Conservation (phyloP, 108 stramenopile species). For the Cylindrotheca closterium region DNA sequence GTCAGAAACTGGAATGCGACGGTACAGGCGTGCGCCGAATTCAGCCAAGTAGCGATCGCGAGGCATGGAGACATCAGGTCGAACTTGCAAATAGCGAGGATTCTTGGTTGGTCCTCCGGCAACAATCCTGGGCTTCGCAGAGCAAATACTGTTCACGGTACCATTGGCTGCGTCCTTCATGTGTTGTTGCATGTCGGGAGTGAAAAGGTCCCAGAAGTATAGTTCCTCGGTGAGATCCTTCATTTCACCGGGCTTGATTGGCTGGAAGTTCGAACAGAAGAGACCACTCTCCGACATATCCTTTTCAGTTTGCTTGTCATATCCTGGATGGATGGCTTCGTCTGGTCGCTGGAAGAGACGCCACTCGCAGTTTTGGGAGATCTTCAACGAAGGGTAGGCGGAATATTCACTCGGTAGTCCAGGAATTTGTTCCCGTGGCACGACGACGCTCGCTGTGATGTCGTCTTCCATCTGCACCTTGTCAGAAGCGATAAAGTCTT, state of each 20-base stretch:
- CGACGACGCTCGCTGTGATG: constrained; percentile 57
- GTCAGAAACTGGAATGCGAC: constrained; percentile 35
- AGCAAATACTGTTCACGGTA: constrained; percentile 42
- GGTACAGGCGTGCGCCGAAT: constrained; percentile 51
- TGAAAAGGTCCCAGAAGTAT: constrained; percentile 57
- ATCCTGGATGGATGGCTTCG: constrained; percentile 55
- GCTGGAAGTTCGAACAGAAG: constrained; percentile 55
- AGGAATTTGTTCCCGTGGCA: constrained; percentile 46
- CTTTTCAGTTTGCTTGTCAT: constrained; percentile 54
- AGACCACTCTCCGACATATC: constrained; percentile 42
- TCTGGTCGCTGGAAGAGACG: constrained; percentile 60
- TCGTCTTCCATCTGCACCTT: constrained; percentile 71
- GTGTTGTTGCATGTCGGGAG: constrained; percentile 54
- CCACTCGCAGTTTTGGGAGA: constrained; percentile 56
- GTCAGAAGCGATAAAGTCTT: constrained; percentile 51
- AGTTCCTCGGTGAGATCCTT: constrained; percentile 47
- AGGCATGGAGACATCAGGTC: constrained; percentile 48
- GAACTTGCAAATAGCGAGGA: constrained; percentile 55
- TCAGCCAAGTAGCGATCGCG: constrained; percentile 48
- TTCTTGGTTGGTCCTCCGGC: constrained; percentile 51
- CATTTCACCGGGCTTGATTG: constrained; percentile 46
- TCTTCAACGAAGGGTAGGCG: constrained; percentile 44
- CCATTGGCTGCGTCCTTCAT: constrained; percentile 42
- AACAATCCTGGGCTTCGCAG: constrained; percentile 53
- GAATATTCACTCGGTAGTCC: constrained; percentile 42